Evolutionary conservation across 1,284 basidiomycete species (phyloP), one percentile per base, ranked within the genome.

Genomic region (Leucoagaricus sp.): DNA sequence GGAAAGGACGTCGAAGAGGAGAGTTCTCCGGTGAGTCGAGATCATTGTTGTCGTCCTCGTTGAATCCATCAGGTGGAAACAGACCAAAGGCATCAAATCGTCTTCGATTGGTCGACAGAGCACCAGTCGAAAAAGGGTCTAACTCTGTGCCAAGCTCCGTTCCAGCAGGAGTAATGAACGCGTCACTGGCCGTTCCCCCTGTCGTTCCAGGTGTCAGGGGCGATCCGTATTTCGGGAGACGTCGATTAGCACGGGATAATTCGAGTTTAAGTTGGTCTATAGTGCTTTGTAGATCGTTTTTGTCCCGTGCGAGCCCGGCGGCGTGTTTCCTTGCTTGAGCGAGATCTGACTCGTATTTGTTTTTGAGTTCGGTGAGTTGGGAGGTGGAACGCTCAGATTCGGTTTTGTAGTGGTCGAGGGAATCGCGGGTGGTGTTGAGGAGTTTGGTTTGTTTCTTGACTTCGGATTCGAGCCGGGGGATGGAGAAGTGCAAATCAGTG

Each of bases 261-360:
- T 94, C 91, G 0, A 76, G 77, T 69, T 90, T 91, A 68, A 93
- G 75, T 6, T 82, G 77, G 58, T 93, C 91, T 31, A 98, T 77
- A 15, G 87, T 79, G 61, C 87, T 83, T 68, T 96, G 90, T 12
- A 98, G 78, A 65, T 99, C 96, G 40, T 86, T 89, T 72, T 96
- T 95, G 69, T 99, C 96, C 58, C 96, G 85, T 64, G 90, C 87
- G 33, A 98, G 80, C 23, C 91, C 89, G 0, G 96, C 96, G 0
- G 89, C 86, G 56, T 92, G 85, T 72, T 93, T 93, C 58, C 95
- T 85, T 61, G 93, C 89, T 58, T 92, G 87, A 1, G 96, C 96
- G 58, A 96, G 85, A 61, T 97, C 94, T 3, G 94, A 94, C 71
- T 93, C 96, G 68, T 98, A 94, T 70, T 94, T 93, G 53, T 85